Conservation (phyloP, 2,329 filamentous ascomycete genomes). For the Hypomyces rosellus region DNA sequence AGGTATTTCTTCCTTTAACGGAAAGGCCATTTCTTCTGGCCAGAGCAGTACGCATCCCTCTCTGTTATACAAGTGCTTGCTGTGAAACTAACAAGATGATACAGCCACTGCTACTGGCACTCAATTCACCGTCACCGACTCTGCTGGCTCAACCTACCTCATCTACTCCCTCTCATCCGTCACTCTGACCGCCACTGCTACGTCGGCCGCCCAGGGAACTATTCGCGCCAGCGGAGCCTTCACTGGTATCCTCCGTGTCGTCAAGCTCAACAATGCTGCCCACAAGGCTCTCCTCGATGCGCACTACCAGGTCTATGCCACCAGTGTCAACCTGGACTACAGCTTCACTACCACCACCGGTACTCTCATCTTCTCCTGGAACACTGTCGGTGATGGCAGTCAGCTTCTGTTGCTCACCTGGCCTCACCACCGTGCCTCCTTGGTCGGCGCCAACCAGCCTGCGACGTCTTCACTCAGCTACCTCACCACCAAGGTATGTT, state of each 20-base stretch:
- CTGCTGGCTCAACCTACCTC: conserved; percentile 16
- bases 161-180: conserved; percentile 18
- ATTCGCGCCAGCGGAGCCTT: conserved; percentile 14
- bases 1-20: conserved; percentile 17
- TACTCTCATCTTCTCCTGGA: conserved; percentile 18
- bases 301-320: conserved; percentile 18
- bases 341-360: conserved; percentile 15
- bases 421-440: conserved; percentile 18
- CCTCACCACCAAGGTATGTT: conserved; percentile 19
- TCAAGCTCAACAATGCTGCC: conserved; percentile 14
- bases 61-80: neutral
- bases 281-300: conserved; percentile 18
- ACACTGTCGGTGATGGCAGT: conserved; percentile 15
- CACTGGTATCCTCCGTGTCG: conserved; percentile 17
- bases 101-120: conserved; percentile 16
- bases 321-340: conserved; percentile 15
- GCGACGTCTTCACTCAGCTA: conserved; percentile 15
- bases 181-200: conserved; percentile 16
- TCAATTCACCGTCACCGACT: conserved; percentile 17
- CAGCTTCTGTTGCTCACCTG: conserved; percentile 19
- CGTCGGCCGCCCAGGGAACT: conserved; percentile 10
- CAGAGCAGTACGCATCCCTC: conserved; percentile 11
- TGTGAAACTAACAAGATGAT: neutral
- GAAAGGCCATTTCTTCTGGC: conserved; percentile 14
- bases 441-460: conserved; percentile 17